Evolutionary conservation across 192 early-diverging fungal species (phyloP).

Genomic region (Diversispora epigaea): DNA sequence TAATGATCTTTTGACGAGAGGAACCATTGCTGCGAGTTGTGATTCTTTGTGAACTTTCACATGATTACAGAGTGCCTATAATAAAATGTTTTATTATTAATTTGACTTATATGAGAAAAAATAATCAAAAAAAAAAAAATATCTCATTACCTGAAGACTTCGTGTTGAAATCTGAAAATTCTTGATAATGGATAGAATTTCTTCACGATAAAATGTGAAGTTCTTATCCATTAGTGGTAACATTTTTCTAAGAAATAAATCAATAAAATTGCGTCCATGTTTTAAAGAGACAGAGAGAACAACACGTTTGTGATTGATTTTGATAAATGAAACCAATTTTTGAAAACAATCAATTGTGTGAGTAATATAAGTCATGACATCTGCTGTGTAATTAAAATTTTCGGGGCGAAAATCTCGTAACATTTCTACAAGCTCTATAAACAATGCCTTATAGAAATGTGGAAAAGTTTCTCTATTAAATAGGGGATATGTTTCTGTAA

Average conservation of each 20-base stretch:
- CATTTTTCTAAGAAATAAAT: conserved; percentile 51
- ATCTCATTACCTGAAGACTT: conserved; percentile 45
- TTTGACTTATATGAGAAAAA: neutral
- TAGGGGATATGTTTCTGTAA: conserved; percentile 41
- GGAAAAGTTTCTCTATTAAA: conserved; percentile 41
- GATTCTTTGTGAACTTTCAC: conserved; percentile 70
- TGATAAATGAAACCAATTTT: conserved; percentile 45
- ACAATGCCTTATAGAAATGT: conserved; percentile 36
- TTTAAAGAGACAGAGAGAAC: conserved; percentile 47
- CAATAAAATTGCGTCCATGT: conserved; percentile 52
- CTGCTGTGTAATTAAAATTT: conserved; percentile 32
- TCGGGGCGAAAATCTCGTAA: conserved; percentile 34
- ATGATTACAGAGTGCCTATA: conserved; percentile 73
- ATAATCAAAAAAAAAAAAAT: neutral
- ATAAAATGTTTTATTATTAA: neutral
- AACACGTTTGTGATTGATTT: conserved; percentile 48
- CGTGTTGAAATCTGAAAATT: conserved; percentile 52
- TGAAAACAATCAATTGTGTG: conserved; percentile 48
- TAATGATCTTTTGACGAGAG: conserved; percentile 64
- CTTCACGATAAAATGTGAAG: conserved; percentile 47
- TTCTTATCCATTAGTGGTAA: conserved; percentile 50
- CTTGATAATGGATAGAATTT: conserved; percentile 51
- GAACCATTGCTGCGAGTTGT: conserved; percentile 61
- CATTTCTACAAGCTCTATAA: conserved; percentile 38
- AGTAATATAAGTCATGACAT: conserved; percentile 37